A percentile compares a stretch with the other conserved stretches of the same genome.
phyloP scores from a whole-genome alignment of 2,329 filamentous ascomycete genomes.

The Fusarium compactum region DNA sequence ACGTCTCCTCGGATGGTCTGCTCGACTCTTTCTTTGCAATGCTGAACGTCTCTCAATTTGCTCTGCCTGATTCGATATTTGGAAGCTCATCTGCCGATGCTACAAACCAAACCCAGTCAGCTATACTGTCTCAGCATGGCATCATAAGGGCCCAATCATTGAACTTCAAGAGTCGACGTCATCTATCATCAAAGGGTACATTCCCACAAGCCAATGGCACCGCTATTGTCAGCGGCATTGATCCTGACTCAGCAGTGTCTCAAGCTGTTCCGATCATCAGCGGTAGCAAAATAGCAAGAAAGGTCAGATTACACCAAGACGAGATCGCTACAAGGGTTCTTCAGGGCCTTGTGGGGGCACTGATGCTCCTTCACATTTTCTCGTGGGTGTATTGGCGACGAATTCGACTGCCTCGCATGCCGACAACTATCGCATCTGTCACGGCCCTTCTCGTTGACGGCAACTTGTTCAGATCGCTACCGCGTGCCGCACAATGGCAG shows the following conservation, averaged over 20 bases:
- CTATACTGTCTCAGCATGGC: constrained; percentile 53
- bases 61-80: constrained; percentile 46
- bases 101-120: constrained; percentile 45
- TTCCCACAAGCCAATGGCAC: constrained; percentile 37
- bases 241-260: constrained; percentile 40
- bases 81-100: constrained; percentile 27
- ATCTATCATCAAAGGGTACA: constrained; percentile 28
- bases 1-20: constrained; percentile 43
- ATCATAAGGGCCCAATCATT: constrained; percentile 54
- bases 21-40: constrained; percentile 54
- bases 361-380: constrained; percentile 45
- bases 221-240: constrained; percentile 42
- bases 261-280: constrained; percentile 43
- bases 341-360: constrained; percentile 49
- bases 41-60: constrained; percentile 51
- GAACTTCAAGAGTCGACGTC: constrained; percentile 47
- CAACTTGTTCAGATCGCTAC: constrained; percentile 49
- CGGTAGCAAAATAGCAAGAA: constrained; percentile 25
- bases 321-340: constrained; percentile 51
- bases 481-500: constrained; percentile 45
- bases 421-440: constrained; percentile 53
- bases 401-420: constrained; percentile 48
- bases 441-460: constrained; percentile 54
- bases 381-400: constrained; percentile 49
- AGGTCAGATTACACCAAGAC: constrained; percentile 48